Conservation (phyloP, 352 stramenopile species). For the Phytophthora sansomeana region DNA sequence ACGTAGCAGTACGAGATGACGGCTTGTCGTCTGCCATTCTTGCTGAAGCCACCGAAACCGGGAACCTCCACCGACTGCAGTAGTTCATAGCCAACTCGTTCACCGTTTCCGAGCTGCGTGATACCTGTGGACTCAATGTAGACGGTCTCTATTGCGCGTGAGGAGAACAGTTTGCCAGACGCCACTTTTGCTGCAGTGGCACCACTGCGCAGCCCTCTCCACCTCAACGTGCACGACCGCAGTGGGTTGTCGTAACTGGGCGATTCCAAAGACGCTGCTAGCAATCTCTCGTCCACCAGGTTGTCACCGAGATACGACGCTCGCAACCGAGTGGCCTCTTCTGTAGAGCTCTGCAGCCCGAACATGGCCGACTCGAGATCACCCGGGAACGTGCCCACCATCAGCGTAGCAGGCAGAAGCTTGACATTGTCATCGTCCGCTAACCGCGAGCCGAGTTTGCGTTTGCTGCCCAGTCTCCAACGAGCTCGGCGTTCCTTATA, state of each 20-base stretch:
- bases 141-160: slow-evolving; percentile 27
- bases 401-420: slow-evolving; percentile 34
- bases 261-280: slow-evolving; percentile 32
- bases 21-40: slow-evolving; percentile 18
- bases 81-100: slow-evolving; percentile 45
- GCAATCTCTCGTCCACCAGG: slow-evolving; percentile 37
- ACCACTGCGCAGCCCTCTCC: slow-evolving; percentile 30
- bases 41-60: slow-evolving; percentile 21
- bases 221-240: slow-evolving; percentile 41
- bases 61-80: slow-evolving; percentile 41
- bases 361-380: slow-evolving; percentile 50
- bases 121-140: slow-evolving; percentile 45
- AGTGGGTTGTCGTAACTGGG: slow-evolving; percentile 35
- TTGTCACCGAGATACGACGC: slow-evolving; percentile 39
- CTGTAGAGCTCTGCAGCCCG: slow-evolving; percentile 37
- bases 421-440: slow-evolving; percentile 26
- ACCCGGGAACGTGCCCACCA: slow-evolving; percentile 40
- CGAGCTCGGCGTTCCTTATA: slow-evolving; percentile 36
- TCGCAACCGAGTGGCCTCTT: slow-evolving; percentile 37
- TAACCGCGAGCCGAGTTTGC: slow-evolving; percentile 39
- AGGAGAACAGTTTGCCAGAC: slow-evolving; percentile 28
- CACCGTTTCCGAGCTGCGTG: slow-evolving; percentile 28
- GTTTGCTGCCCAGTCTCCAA: slow-evolving; percentile 25
- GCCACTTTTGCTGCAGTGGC: slow-evolving; percentile 24
- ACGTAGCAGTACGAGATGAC: slow-evolving; percentile 52